Evolutionary conservation across 2,329 filamentous ascomycete species (phyloP), one percentile per base, ranked within the genome.

Genomic region (Alternaria novae-zelandiae): DNA sequence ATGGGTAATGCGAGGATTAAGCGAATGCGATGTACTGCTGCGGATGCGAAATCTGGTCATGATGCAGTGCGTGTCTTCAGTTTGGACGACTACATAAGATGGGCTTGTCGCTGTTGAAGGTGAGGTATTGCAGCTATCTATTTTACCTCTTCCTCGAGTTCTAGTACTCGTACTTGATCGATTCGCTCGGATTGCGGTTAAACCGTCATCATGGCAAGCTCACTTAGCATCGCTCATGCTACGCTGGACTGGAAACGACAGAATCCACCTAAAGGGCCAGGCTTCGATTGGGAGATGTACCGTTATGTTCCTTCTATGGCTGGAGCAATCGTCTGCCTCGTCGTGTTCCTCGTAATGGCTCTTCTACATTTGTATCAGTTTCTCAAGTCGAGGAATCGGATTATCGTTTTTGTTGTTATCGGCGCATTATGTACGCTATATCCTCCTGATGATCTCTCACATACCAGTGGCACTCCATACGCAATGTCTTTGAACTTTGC

Each of bases 261-360:
- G 3, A 75, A 74, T 45, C 74, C 70, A 23, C 73, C 72, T 1
- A 66, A 67, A 26, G 53, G 36, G 1, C 46, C 64, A 2, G 12
- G 56, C 17, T 77, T 77, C 54, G 75, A 78, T 58, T 79, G 74
- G 70, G 67, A 72, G 47, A 78, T 78, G 74, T 79, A 74, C 59
- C 72, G 74, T 28, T 79, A 79, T 56, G 53, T 66, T 0, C 77
- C 77, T 8, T 74, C 71, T 2, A 70, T 78, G 7, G 65, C 59
- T 6, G 71, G 72, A 4, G 70, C 72, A 4, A 70, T 72, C 15
- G 54, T 76, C n/a, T 61, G 67, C 32, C 57, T 77, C 2, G 30
- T 70, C 15, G 43, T 76, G 3, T 78, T 78, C 57, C 30, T 59
- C 13, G 65, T 71, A 17, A 66, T 76, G 44, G 63, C 71, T 12